Base-by-base conservation (phyloP, 2,329 filamentous ascomycete genomes). In the Parascedosporium putredinis region DNA sequence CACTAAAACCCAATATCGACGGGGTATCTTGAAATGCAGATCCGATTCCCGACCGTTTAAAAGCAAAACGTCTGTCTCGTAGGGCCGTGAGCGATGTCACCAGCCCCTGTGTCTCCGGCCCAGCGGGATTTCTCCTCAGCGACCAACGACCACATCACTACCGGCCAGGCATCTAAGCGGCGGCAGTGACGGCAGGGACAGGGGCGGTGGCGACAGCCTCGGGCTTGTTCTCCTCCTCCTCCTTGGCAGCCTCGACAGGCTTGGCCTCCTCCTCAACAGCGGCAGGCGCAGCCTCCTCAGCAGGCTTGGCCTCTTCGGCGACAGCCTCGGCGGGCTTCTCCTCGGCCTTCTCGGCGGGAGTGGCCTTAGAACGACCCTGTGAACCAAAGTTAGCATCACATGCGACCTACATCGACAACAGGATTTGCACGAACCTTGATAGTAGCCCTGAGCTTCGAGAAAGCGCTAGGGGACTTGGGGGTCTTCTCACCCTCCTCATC, bases 401-500 rank as follows among this genome's bases (percentile, higher is more conserved):
- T 9, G 3, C 2, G 14, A 29, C 8, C 12, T 3, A 31, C 23
- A 3, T 18, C 6, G n/a, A 14, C 16, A 18, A 25, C 10, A 43
- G 9, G 24, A 4, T 9, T 20, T 18, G 24, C 51, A 42, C n/a
- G n/a, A 45, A 38, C 59, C 64, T 74, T 75, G 67, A 78, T 76
- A 55, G 74, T 77, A 59, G 72, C 72, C 58, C 73, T 73, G 60
- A 81, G 67, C 74, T 79, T 79, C 51, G 76, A 80, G 73, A 81
- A 81, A 51, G 71, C 70, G 55, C 73, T 74, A 54, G 58, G 56
- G 33, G 56, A 50, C 67, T 73, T 71, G 7, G 6, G 27, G 53
- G 63, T 58, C 71, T 77, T 77, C 66, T 79, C 73, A 56, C 78
- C 74, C 62, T 86, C 83, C 58, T 80, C 74, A 55, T 83, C 83